These are phyloP conservation scores for Xylaria sp. DNA, from an alignment of 2,329 filamentous ascomycete genomes.

Conservation along the genomic window DNA sequence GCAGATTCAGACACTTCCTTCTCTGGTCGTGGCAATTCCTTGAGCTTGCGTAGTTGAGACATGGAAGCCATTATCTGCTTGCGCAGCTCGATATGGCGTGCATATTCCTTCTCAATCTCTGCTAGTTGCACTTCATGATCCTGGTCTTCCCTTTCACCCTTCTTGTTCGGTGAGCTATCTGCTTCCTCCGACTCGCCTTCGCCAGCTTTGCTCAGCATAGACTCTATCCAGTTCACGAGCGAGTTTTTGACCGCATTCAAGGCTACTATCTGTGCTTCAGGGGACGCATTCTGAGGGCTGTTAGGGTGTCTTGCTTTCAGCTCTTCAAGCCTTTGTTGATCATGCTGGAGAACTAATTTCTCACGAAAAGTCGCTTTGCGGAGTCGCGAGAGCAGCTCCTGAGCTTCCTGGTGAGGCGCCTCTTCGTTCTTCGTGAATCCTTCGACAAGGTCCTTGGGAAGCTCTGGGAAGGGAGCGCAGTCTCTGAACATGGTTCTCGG, in stretches of 20 bases:
- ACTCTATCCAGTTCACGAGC: slow-evolving; percentile 74
- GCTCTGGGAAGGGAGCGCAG: slow-evolving; percentile 57
- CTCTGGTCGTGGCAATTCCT: slow-evolving; percentile 16
- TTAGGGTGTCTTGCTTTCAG: slow-evolving; percentile 55
- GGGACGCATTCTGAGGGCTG: slow-evolving; percentile 52
- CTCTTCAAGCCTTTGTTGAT: slow-evolving; percentile 65
- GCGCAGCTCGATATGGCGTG: slow-evolving; percentile 62
- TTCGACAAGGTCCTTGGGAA: slow-evolving; percentile 65
- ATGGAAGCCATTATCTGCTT: slow-evolving; percentile 59
- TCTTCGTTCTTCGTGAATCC: slow-evolving; percentile 59
- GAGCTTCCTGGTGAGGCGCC: slow-evolving; percentile 56
- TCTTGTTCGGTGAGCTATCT: slow-evolving; percentile 38
- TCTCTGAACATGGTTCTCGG: slow-evolving; percentile 60
- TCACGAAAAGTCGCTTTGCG: slow-evolving; percentile 69
- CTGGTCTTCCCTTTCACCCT: slow-evolving; percentile 38
- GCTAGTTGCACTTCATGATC: slow-evolving; percentile 56
- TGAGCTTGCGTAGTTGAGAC: slow-evolving; percentile 42
- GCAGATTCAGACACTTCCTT: slow-evolving; percentile 2
- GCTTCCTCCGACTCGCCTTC: slow-evolving; percentile 44
- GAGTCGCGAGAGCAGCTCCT: slow-evolving; percentile 61
- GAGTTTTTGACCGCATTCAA: slow-evolving; percentile 67
- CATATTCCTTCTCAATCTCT: slow-evolving; percentile 65
- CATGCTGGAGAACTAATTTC: slow-evolving; percentile 66
- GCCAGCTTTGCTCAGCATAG: slow-evolving; percentile 66
- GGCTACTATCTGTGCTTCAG: slow-evolving; percentile 61